A percentile compares a stretch with the other conserved stretches of the same genome.
Evolutionary conservation across 83 land plant species (phyloP).

Genomic region (Diphasiastrum complanatum): DNA sequence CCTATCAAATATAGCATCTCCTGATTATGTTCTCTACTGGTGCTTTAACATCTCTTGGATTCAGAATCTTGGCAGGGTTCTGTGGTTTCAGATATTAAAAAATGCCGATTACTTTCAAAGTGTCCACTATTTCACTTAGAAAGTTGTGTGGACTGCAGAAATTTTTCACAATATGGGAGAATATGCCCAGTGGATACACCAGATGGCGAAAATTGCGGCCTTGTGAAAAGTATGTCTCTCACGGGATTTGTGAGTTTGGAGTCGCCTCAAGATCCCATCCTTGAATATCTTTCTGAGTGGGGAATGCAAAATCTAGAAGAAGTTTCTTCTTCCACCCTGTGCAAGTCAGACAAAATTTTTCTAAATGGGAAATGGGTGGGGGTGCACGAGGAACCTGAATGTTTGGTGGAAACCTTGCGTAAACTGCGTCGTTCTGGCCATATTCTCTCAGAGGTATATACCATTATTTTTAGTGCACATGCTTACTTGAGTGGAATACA

Average conservation of each 20-base stretch:
- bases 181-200: constrained; percentile 10
- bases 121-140: neutral
- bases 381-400: constrained; percentile 93
- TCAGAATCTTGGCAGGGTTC: neutral
- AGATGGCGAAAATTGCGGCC: constrained; percentile 15
- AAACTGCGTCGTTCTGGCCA: constrained; percentile 75
- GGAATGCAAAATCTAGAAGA: too few relatives aligned
- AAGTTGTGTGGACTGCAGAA: constrained; percentile 3
- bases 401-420: constrained; percentile 80
- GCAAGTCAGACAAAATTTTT: constrained; percentile 92
- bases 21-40: too few relatives aligned
- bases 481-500: too few relatives aligned
- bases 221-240: neutral
- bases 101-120: neutral
- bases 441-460: too few relatives aligned
- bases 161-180: constrained; percentile 7
- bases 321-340: constrained; percentile 95
- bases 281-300: too few relatives aligned
- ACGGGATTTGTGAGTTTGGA: neutral
- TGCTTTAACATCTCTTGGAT: neutral
- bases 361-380: constrained; percentile 99
- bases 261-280: neutral
- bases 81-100: neutral
- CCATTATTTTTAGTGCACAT: too few relatives aligned
- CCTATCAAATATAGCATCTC: too few relatives aligned